Evolutionary conservation across 1,139 yeast species (phyloP).

Genomic region (Casaregolazyma suthepensis): DNA sequence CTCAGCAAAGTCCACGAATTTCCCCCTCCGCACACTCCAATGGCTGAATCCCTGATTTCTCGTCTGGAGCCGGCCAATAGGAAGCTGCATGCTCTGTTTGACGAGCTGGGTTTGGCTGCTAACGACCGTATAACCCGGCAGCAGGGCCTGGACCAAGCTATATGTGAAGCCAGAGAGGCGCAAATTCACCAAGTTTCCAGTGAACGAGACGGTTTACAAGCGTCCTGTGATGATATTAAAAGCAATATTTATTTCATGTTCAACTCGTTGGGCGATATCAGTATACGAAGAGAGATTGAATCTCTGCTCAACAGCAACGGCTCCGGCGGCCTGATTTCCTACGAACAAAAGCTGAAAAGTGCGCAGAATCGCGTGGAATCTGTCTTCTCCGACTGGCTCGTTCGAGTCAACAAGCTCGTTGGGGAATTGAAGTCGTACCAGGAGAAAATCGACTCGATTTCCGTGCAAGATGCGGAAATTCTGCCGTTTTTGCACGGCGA

Average conservation of each 20-base stretch:
- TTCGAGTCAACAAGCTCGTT: slow-evolving; percentile 18
- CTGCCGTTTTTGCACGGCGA: not conserved
- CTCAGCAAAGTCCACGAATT: not conserved
- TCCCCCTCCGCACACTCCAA: not conserved
- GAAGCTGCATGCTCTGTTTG: slow-evolving; percentile 29
- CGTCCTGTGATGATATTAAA: slow-evolving; percentile 24
- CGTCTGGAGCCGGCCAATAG: slow-evolving; percentile 24
- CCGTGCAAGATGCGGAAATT: slow-evolving; percentile 13
- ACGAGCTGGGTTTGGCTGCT: slow-evolving; percentile 30
- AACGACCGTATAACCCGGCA: slow-evolving; percentile 29
- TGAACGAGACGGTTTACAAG: slow-evolving; percentile 27
- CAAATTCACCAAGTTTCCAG: slow-evolving; percentile 26
- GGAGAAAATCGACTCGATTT: slow-evolving; percentile 19
- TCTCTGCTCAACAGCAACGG: slow-evolving; percentile 14
- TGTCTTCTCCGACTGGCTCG: slow-evolving; percentile 20
- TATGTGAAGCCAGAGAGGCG: slow-evolving; percentile 28
- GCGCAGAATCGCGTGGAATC: slow-evolving; percentile 19
- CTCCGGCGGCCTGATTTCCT: slow-evolving; percentile 22
- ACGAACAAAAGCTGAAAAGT: slow-evolving; percentile 14
- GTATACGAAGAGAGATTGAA: slow-evolving; percentile 13
- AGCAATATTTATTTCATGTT: slow-evolving; percentile 25
- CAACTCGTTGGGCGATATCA: slow-evolving; percentile 26
- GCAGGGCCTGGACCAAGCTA: slow-evolving; percentile 26
- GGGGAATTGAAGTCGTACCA: slow-evolving; percentile 17
- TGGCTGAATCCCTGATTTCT: not conserved